These are phyloP conservation scores for Chamaecyparis obtusa DNA, from an alignment of 75 land plant species.

Conservation along the genomic window DNA sequence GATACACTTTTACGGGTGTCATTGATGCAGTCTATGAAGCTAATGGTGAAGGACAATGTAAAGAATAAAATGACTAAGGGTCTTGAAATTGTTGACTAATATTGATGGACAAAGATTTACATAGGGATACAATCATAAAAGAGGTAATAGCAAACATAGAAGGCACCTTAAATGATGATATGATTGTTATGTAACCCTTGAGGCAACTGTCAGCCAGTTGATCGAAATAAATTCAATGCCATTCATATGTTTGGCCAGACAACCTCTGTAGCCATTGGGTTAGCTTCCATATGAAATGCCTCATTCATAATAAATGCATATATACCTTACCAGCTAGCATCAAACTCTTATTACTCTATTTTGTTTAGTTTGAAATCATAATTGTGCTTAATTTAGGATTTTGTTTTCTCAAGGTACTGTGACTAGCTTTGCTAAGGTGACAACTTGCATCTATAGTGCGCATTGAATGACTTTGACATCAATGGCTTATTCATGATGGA, in stretches of 20 bases:
- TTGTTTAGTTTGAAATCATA: no score
- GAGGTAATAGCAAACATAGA: not conserved
- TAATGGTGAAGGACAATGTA: not conserved
- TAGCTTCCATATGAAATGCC: not conserved
- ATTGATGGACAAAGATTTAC: not conserved
- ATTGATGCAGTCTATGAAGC: not conserved
- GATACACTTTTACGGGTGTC: not conserved
- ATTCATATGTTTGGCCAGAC: not conserved
- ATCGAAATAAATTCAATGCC: not conserved
- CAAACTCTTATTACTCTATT: not conserved
- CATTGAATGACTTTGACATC: no score
- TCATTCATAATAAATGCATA: not conserved
- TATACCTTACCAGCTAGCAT: not conserved
- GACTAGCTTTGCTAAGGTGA: no score
- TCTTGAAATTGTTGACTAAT: not conserved
- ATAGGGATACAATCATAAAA: no score
- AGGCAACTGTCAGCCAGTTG: not conserved
- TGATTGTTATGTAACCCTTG: not conserved
- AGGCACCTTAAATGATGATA: not conserved
- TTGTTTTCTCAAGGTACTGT: no score
- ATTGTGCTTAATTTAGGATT: no score
- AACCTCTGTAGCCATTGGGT: not conserved
- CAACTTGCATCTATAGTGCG: no score
- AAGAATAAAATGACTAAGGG: not conserved
- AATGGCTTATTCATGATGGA: no score